Conservation (phyloP, 164 flowering plant genomes). For the Cinnamomum chago region DNA sequence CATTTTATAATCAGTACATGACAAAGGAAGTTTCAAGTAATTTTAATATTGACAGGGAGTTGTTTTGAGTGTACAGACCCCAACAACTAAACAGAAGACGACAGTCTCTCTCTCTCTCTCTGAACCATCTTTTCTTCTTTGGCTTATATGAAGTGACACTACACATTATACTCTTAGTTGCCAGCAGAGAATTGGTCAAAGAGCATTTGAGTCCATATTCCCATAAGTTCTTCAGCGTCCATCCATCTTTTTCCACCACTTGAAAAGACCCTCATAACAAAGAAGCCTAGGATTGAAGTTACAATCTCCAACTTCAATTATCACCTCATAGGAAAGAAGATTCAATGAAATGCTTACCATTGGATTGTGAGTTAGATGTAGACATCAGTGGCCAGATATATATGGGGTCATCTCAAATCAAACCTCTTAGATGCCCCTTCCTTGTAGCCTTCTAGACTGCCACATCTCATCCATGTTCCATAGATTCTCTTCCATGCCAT, state of each 20-base stretch:
- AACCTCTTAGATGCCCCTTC: constrained; percentile 6
- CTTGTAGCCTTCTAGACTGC: constrained; percentile 28
- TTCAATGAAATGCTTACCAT: not conserved
- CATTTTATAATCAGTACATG: too few relatives aligned
- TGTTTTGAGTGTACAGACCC: too few relatives aligned
- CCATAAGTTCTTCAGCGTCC: not conserved
- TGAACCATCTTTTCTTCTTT: not conserved
- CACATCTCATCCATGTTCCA: constrained; percentile 56
- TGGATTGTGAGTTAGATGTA: not conserved
- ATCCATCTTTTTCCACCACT: not conserved
- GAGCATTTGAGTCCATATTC: constrained; percentile 4
- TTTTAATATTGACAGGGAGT: too few relatives aligned
- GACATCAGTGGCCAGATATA: not conserved
- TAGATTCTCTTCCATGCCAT: constrained; percentile 28
- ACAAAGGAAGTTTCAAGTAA: too few relatives aligned
- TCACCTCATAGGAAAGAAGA: not conserved
- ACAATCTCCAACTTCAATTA: not conserved
- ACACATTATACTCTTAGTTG: constrained; percentile 5
- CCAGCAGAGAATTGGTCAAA: constrained; percentile 7
- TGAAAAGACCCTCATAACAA: constrained; percentile 1
- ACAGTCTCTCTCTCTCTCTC: not conserved
- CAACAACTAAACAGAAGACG: too few relatives aligned
- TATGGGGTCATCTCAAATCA: not conserved
- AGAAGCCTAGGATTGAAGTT: not conserved
- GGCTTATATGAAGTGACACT: constrained; percentile 9